Conservation (phyloP, 768 basidiomycete species). For the Macrolepiota albuminosa region DNA sequence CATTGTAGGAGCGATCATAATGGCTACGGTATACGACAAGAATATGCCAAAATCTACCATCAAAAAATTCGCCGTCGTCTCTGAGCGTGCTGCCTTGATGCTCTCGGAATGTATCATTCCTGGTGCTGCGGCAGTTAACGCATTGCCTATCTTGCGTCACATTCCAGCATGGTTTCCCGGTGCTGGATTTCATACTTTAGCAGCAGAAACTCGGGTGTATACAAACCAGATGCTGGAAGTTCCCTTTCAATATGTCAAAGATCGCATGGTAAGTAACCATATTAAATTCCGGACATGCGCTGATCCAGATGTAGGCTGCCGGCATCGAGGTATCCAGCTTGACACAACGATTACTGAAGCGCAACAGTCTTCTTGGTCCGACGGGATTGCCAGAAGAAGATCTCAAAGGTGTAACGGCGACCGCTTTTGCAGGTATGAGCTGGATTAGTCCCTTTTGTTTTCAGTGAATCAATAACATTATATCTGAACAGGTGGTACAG, state of each 20-base stretch:
- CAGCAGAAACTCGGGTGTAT: slow-evolving; percentile 3
- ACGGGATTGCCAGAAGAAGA: slow-evolving; percentile 4
- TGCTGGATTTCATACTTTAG: slow-evolving; percentile 9
- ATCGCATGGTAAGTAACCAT: slow-evolving; percentile 6
- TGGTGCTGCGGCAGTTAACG: too few relatives aligned
- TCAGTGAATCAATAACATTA: not conserved
- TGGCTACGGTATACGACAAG: slow-evolving; percentile 25
- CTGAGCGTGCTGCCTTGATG: too few relatives aligned
- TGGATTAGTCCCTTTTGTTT: not conserved
- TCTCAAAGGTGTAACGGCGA: slow-evolving; percentile 5
- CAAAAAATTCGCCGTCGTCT: too few relatives aligned
- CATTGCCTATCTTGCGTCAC: too few relatives aligned
- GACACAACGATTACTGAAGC: slow-evolving; percentile 2
- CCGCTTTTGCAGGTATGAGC: not conserved
- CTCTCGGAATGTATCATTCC: too few relatives aligned
- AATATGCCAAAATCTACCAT: slow-evolving; percentile 17
- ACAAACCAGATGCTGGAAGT: slow-evolving; percentile 11
- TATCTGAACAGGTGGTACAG: not conserved
- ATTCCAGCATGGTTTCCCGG: too few relatives aligned
- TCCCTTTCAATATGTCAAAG: slow-evolving; percentile 12
- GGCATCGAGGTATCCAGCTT: slow-evolving; percentile 5
- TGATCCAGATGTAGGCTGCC: not conserved
- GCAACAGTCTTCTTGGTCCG: not conserved
- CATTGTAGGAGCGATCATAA: slow-evolving; percentile 10
- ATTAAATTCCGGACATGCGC: not conserved